Evolutionary conservation across 2,329 filamentous ascomycete species (phyloP).

Genomic region (Ambrosiella xylebori): DNA sequence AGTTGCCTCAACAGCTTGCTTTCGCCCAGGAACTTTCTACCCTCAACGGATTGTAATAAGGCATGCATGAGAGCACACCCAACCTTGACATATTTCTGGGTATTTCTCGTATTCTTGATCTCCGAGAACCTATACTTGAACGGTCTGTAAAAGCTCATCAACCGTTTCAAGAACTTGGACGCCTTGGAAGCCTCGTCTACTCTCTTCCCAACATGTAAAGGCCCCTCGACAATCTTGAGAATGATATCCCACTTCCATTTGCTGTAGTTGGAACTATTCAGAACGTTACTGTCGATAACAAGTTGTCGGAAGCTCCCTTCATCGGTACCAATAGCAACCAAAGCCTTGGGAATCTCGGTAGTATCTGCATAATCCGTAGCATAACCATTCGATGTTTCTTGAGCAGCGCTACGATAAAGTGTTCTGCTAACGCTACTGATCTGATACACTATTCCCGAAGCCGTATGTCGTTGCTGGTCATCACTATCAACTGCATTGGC

Average conservation of each 20-base stretch:
- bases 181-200: conserved; percentile 87
- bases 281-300: conserved; percentile 62
- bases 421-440: conserved; percentile 95
- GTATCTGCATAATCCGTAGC: conserved; percentile 25
- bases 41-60: conserved; percentile 70
- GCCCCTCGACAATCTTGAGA: conserved; percentile 77
- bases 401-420: conserved; percentile 54
- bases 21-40: conserved; percentile 68
- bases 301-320: conserved; percentile 48
- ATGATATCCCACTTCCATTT: conserved; percentile 99
- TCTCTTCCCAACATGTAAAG: conserved; percentile 74
- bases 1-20: conserved; percentile 89
- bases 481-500: conserved; percentile 56
- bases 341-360: conserved; percentile 33
- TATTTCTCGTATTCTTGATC: conserved; percentile 74
- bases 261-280: conserved; percentile 73
- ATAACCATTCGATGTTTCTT: conserved; percentile 1
- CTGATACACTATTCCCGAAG: conserved; percentile 86
- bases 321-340: conserved; percentile 20
- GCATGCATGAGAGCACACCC: conserved; percentile 80
- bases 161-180: conserved; percentile 87
- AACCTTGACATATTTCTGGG: conserved; percentile 81
- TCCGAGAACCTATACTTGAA: conserved; percentile 95
- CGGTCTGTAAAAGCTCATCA: conserved; percentile 87
- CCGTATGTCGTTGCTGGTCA: conserved; percentile 56